phyloP scores from a whole-genome alignment of 1,139 yeast species.

The Saccharomyces hybrid region DNA sequence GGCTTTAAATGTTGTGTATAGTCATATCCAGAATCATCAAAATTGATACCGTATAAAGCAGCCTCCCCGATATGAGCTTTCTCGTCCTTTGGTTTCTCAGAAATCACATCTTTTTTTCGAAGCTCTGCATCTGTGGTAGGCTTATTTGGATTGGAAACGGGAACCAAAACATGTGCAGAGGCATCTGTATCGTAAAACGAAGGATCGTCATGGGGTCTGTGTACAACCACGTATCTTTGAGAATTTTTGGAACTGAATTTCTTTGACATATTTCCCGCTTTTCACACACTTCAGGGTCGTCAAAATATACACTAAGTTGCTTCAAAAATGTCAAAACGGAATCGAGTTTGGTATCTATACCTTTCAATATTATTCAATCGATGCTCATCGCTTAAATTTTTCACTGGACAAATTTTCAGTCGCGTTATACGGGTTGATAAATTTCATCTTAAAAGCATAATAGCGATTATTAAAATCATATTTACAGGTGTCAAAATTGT shows the following conservation, averaged over 20 bases:
- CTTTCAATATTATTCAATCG: not conserved
- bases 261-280: constrained; percentile 27
- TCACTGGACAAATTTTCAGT: not conserved
- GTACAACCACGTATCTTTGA: constrained; percentile 71
- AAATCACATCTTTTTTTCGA: constrained; percentile 32
- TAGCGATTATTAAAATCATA: not conserved
- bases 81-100: constrained; percentile 35
- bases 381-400: not conserved
- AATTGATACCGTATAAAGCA: constrained; percentile 78
- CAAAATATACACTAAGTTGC: not conserved
- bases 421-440: not conserved
- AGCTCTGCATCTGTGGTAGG: constrained; percentile 6
- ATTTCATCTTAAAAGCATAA: not conserved
- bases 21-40: constrained; percentile 85
- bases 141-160: constrained; percentile 42
- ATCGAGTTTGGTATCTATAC: too few relatives aligned
- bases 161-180: constrained; percentile 70
- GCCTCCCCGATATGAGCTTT: constrained; percentile 58
- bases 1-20: constrained; percentile 94
- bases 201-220: constrained; percentile 90
- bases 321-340: not conserved
- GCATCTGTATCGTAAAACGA: constrained; percentile 77
- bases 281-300: not conserved
- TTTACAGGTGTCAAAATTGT: not conserved
- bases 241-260: constrained; percentile 67